Conservation (phyloP, 129 eudicot species). For the Oenanthe sinensis region DNA sequence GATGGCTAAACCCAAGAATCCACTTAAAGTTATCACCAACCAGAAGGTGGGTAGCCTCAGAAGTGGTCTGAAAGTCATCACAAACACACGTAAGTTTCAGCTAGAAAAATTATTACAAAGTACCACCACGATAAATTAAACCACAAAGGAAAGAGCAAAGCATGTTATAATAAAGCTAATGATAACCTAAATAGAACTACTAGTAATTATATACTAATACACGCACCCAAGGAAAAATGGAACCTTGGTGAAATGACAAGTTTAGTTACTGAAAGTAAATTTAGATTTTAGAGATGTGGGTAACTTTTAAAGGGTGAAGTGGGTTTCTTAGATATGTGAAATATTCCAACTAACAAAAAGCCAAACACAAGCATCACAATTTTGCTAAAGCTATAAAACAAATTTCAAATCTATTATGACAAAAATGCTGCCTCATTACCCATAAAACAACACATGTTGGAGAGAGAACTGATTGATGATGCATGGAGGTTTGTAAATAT, state of each 20-base stretch:
- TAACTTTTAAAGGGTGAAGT: neutral
- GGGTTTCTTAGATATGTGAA: neutral
- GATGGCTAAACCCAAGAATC: slow-evolving; percentile 89
- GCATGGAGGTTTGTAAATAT: neutral
- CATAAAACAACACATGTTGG: neutral
- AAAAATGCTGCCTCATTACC: neutral
- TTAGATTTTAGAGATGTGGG: neutral
- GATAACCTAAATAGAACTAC: neutral
- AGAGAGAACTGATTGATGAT: neutral
- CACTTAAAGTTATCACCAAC: slow-evolving; percentile 94
- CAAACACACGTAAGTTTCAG: slow-evolving; percentile 10
- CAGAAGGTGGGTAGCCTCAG: slow-evolving; percentile 78
- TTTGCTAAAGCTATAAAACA: neutral
- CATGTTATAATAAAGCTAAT: neutral
- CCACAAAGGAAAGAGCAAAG: neutral
- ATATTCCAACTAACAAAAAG: neutral
- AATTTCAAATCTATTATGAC: neutral
- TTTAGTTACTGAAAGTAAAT: neutral
- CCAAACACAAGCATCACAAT: neutral
- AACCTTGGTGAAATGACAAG: neutral
- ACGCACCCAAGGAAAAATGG: neutral
- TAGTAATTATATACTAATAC: neutral
- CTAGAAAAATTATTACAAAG: neutral
- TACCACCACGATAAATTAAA: neutral
- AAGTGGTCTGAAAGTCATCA: slow-evolving; percentile 60